Conservation (phyloP, 768 basidiomycete species). For the Butyriboletus loyo region DNA sequence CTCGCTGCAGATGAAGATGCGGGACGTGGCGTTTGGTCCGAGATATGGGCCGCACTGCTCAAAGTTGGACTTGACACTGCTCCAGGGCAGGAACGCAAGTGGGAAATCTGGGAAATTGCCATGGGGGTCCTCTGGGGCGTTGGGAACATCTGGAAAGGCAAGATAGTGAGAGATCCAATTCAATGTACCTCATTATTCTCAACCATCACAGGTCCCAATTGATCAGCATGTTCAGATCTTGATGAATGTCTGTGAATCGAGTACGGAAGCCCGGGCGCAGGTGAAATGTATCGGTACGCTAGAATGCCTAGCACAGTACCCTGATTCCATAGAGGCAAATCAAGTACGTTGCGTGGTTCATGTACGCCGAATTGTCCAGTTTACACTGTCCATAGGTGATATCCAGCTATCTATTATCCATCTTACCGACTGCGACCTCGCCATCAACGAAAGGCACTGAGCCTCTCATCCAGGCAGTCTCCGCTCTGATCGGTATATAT, state of each 20-base stretch:
- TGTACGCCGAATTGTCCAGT: not conserved
- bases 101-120: constrained; percentile 75
- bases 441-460: constrained; percentile 54
- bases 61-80: constrained; percentile 58
- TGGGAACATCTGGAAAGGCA: constrained; percentile 70
- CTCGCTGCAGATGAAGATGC: constrained; percentile 44
- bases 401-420: constrained; percentile 60
- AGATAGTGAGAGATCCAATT: constrained; percentile 44
- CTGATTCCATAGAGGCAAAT: constrained; percentile 58
- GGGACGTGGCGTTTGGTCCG: constrained; percentile 59
- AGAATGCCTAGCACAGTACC: constrained; percentile 75
- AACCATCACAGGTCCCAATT: constrained; percentile 45
- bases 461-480: constrained; percentile 70
- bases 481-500: constrained; percentile 89
- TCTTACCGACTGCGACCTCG: constrained; percentile 45
- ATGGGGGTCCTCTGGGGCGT: constrained; percentile 87
- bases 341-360: constrained; percentile 30
- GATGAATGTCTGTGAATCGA: constrained; percentile 60
- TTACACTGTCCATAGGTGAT: constrained; percentile 46
- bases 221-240: constrained; percentile 62
- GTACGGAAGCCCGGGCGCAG: constrained; percentile 51
- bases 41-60: constrained; percentile 60
- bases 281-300: constrained; percentile 86
- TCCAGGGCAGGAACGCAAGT: constrained; percentile 63
- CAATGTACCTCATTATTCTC: constrained; percentile 1